Conservation (phyloP, 2,329 filamentous ascomycete species). For the Ophiostoma himal-ulmi region DNA sequence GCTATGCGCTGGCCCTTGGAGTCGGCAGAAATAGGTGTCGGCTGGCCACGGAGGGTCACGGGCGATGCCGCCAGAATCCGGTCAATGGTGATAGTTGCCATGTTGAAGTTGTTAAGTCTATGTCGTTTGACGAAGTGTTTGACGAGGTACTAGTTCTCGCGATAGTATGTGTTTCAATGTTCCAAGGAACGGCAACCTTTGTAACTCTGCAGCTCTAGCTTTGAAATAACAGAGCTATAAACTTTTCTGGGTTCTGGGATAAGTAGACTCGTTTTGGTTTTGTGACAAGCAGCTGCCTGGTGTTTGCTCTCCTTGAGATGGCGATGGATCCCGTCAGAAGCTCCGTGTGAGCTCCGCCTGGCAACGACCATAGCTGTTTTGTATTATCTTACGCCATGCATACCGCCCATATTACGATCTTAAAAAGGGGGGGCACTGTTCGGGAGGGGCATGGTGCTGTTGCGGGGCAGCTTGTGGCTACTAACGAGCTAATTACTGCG, state of each 20-base stretch:
- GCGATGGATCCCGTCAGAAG: background rate
- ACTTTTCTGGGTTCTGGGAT: background rate
- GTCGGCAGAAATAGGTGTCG: constrained; percentile 83
- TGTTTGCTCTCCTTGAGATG: background rate
- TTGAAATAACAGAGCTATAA: background rate
- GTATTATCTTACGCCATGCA: background rate
- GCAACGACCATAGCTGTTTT: background rate
- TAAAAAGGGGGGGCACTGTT: constrained; percentile 21
- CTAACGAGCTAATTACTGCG: background rate
- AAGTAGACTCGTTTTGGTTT: no score
- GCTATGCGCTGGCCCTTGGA: constrained; percentile 85
- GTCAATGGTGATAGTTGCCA: constrained; percentile 47
- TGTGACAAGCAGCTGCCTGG: constrained; percentile 5
- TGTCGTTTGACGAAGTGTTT: background rate
- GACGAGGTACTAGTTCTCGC: background rate
- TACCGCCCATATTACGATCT: background rate
- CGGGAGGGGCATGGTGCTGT: constrained; percentile 24
- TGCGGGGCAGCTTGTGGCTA: constrained; percentile 28
- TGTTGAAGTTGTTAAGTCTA: background rate
- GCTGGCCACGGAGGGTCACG: constrained; percentile 74
- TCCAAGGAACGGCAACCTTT: background rate
- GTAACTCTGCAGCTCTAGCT: background rate
- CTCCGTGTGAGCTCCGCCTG: constrained; percentile 16
- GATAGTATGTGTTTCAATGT: background rate
- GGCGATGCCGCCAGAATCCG: constrained; percentile 81